A percentile compares a stretch with the other conserved stretches of the same genome.
phyloP scores from a whole-genome alignment of 2,329 filamentous ascomycete species.

The Leptographium lundbergii region DNA sequence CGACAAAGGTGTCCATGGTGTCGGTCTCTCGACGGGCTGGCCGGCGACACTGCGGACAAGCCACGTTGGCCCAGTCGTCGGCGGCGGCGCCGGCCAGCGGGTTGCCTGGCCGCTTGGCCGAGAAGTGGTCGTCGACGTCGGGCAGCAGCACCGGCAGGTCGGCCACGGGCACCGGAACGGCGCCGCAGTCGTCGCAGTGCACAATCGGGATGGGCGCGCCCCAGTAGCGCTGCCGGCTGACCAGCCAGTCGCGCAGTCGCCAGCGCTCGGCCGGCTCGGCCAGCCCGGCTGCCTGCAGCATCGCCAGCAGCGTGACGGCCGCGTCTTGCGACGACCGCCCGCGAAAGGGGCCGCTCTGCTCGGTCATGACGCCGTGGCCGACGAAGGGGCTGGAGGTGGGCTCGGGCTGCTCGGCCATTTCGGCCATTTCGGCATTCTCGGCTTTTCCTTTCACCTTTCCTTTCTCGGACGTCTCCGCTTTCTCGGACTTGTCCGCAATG shows the following conservation, averaged over 20 bases:
- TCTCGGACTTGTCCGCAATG: slow-evolving; percentile 31
- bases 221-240: slow-evolving; percentile 90
- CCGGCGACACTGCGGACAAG: slow-evolving; percentile 60
- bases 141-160: slow-evolving; percentile 70
- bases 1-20: slow-evolving; percentile 94
- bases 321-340: slow-evolving; percentile 52
- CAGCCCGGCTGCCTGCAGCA: slow-evolving; percentile 41
- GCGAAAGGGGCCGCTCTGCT: slow-evolving; percentile 50
- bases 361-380: slow-evolving; percentile 54
- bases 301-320: slow-evolving; percentile 43
- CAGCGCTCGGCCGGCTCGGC: slow-evolving; percentile 58
- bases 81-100: slow-evolving; percentile 59
- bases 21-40: slow-evolving; percentile 74
- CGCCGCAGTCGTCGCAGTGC: slow-evolving; percentile 64
- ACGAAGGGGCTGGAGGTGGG: slow-evolving; percentile 41
- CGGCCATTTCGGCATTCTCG: slow-evolving; percentile 21
- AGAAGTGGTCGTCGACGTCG: slow-evolving; percentile 53
- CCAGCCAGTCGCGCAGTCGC: slow-evolving; percentile 78
- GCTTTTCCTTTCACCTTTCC: too few relatives aligned
- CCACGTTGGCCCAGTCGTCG: slow-evolving; percentile 59
- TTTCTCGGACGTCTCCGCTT: slow-evolving; percentile 24
- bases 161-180: slow-evolving; percentile 63
- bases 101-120: slow-evolving; percentile 59
- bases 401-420: slow-evolving; percentile 24
- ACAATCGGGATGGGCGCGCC: slow-evolving; percentile 81